Percentiles rank a stretch among this genome's conserved stretches.
Conservation (phyloP, 805 yeast genomes). For the Candida germanica region DNA sequence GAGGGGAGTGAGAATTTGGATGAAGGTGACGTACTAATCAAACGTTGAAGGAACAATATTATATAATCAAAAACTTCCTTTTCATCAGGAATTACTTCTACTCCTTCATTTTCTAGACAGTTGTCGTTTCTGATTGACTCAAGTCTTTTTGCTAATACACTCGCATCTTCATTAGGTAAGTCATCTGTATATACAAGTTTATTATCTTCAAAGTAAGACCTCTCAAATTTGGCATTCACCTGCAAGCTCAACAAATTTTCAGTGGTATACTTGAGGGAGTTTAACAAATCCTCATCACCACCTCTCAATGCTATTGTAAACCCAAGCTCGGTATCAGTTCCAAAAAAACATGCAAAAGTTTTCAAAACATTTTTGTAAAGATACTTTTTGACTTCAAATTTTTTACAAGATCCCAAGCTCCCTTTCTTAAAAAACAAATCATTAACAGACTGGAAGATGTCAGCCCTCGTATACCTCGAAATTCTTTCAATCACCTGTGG, state of each 20-base stretch:
- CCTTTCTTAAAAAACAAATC: conserved; percentile 65
- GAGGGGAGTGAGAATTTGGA: conserved; percentile 72
- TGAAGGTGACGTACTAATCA: conserved; percentile 81
- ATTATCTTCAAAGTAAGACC: conserved; percentile 25
- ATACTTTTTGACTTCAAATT: conserved; percentile 68
- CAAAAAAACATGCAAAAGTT: conserved; percentile 75
- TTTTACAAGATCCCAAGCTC: conserved; percentile 66
- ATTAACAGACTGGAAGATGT: conserved; percentile 82
- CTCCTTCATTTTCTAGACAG: conserved; percentile 15
- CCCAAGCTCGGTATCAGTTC: conserved; percentile 71
- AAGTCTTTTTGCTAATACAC: conserved; percentile 11
- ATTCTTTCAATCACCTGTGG: conserved; percentile 78
- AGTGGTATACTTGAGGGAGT: conserved; percentile 70
- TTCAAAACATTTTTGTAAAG: conserved; percentile 55
- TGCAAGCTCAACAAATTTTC: conserved; percentile 78
- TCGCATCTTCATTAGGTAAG: conserved; percentile 12
- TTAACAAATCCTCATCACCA: conserved; percentile 55
- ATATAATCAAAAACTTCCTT: conserved; percentile 35
- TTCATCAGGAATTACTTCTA: conserved; percentile 21
- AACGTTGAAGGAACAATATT: conserved; percentile 43
- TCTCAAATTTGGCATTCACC: conserved; percentile 79
- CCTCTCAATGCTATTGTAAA: conserved; percentile 89
- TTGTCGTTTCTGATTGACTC: conserved; percentile 12
- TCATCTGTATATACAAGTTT: conserved; percentile 14
- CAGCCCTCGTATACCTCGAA: conserved; percentile 77